Conservation (phyloP, 1,284 basidiomycete genomes). For the Marasmius sp. region DNA sequence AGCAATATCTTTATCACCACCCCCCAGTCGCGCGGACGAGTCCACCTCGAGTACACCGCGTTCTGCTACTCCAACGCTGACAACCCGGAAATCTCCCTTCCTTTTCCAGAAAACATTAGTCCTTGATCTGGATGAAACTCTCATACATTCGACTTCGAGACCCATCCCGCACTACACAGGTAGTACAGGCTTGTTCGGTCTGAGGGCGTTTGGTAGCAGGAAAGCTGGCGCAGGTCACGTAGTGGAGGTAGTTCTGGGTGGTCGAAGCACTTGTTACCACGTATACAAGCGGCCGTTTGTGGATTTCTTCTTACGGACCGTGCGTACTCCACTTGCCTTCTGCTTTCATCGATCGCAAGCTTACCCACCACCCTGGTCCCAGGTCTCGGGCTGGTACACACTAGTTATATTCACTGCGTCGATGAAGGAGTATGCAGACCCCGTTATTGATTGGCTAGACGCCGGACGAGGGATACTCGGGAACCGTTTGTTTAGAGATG, state of each 20-base stretch:
- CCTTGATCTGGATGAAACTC: conserved; percentile 95
- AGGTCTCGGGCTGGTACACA: conserved; percentile 97
- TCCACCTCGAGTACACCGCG: conserved; percentile 12
- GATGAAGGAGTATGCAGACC: conserved; percentile 99
- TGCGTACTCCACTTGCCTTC: conserved; percentile 36
- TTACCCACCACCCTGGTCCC: not conserved
- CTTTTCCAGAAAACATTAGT: conserved; percentile 90
- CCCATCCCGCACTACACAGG: conserved; percentile 55
- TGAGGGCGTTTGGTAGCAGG: conserved; percentile 53
- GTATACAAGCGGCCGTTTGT: conserved; percentile 98
- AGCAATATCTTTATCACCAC: conserved; percentile 9
- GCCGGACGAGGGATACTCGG: conserved; percentile 89
- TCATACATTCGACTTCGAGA: conserved; percentile 95
- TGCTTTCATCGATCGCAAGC: conserved; percentile 13
- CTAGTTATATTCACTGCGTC: conserved; percentile 98
- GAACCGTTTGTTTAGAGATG: conserved; percentile 90
- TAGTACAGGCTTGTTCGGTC: conserved; percentile 63
- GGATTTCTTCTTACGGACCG: conserved; percentile 94
- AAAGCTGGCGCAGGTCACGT: conserved; percentile 81
- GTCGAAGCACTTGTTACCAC: conserved; percentile 90
- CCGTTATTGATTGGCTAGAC: conserved; percentile 99
- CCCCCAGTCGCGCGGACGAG: conserved; percentile 1
- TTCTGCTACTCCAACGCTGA: conserved; percentile 50
- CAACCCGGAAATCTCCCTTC: conserved; percentile 64
- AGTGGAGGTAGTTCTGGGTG: conserved; percentile 94